Percentiles rank a stretch among this genome's conserved stretches.
Evolutionary conservation across 2,329 filamentous ascomycete species (phyloP).

Genomic region (Fusarium sp.): DNA sequence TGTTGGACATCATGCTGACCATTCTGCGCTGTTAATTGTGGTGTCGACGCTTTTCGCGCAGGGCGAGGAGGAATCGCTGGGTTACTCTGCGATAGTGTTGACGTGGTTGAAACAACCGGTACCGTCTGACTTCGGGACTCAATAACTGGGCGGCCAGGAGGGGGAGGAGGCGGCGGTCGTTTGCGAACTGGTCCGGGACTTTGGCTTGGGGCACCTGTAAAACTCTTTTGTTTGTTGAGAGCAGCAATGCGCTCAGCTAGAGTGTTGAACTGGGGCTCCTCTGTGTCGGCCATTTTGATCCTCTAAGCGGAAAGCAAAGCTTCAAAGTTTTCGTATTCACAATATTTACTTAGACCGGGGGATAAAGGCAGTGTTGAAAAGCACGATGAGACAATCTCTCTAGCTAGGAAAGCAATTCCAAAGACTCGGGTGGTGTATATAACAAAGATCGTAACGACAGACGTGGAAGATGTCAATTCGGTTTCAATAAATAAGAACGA

Average conservation of each 20-base stretch:
- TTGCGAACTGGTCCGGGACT: slow-evolving; percentile 56
- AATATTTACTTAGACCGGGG: not conserved
- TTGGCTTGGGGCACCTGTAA: slow-evolving; percentile 53
- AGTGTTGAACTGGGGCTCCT: slow-evolving; percentile 69
- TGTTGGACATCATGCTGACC: slow-evolving; percentile 26
- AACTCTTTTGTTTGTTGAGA: slow-evolving; percentile 69
- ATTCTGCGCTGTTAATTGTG: slow-evolving; percentile 8
- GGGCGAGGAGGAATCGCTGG: slow-evolving; percentile 36
- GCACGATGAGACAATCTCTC: not conserved
- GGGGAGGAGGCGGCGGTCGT: slow-evolving; percentile 48
- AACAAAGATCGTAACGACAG: slow-evolving; percentile 15
- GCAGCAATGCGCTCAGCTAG: slow-evolving; percentile 71
- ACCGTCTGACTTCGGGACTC: slow-evolving; percentile 49
- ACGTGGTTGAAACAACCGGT: slow-evolving; percentile 48
- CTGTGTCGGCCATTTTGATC: slow-evolving; percentile 64
- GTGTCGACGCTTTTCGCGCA: slow-evolving; percentile 20
- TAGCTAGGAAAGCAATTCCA: not conserved
- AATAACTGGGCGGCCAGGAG: slow-evolving; percentile 53
- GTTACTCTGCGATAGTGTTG: slow-evolving; percentile 21
- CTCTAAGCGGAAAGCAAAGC: not conserved
- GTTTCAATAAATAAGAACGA: slow-evolving; percentile 7
- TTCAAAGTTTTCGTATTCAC: not conserved
- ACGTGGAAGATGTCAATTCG: not conserved
- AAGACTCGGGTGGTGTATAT: not conserved
- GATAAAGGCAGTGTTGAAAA: slow-evolving; percentile 2